Evolutionary conservation across 2,329 filamentous ascomycete species (phyloP), one percentile per base, ranked within the genome.

Genomic region (Cladobotryum protrusum): DNA sequence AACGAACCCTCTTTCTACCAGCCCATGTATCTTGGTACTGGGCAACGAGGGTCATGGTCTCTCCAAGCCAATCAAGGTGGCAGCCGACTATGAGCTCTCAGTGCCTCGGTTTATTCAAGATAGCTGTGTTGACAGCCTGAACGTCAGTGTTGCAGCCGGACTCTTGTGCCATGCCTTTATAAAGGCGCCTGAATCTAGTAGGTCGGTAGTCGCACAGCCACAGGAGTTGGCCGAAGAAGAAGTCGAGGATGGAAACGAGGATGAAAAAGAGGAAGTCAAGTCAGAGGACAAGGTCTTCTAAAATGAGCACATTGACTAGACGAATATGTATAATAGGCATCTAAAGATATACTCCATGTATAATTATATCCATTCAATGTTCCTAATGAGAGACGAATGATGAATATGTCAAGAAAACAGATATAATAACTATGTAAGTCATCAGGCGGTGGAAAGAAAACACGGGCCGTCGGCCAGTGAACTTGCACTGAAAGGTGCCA

Each of bases 91-190:
- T 29, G 75, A 83, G 57, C 59, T 85, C 4, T 80, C 83, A 6
- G 88, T 99, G 48, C 77, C 76, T 56, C 79, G 65, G 65, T 78
- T 66, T 56, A 76, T 67, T 39, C 71, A 62, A 54, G 73, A 60
- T 63, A 78, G 61, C 64, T 82, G 57, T 63, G 82, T 99, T 3
- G 92, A 97, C 67, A 96, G 90, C 66, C 70, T 99, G 65, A 97
- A 99, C 64, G 93, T 97, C 36, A 89, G 88, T 62, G 91, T 95
- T 17, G 92, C 93, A 1, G 82, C 88, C 6, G 89, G 82, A 1
- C 71, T 97, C 44, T 70, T 97, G 45, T 85, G 84, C 54, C 78
- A 84, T 55, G 74, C 84, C 0, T 89, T 93, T 61, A 63, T 88
- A 60, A 77, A 70, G 60, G 66, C 51, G 15, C 46, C 46, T 9